Conservation (phyloP, 2,329 filamentous ascomycete genomes). For the Beauveria brongniartii region DNA sequence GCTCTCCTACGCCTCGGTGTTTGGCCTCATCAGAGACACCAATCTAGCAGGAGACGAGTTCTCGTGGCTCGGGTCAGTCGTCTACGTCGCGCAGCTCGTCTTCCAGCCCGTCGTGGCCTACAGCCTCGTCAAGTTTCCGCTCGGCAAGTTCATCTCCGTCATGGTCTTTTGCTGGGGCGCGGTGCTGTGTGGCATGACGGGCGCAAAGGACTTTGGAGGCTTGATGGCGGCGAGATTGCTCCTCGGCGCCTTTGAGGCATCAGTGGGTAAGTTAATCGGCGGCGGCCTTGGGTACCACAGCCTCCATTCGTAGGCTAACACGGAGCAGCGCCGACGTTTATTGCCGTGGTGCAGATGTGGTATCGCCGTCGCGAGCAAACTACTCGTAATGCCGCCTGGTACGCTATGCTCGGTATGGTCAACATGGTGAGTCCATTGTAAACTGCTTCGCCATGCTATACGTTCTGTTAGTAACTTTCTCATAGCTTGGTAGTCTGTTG, state of each 20-base stretch:
- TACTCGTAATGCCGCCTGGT: conserved; percentile 22
- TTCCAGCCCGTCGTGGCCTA: conserved; percentile 48
- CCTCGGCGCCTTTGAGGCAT: conserved; percentile 40
- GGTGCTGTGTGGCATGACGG: conserved; percentile 43
- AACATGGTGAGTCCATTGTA: conserved; percentile 19
- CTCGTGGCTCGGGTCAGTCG: conserved; percentile 49
- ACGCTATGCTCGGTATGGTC: conserved; percentile 24
- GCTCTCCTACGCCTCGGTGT: conserved; percentile 56
- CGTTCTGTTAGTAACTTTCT: background rate
- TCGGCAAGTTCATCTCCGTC: conserved; percentile 43
- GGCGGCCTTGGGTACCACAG: too few relatives aligned
- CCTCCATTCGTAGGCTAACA: background rate
- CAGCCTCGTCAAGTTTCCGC: conserved; percentile 45
- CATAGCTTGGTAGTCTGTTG: conserved; percentile 21
- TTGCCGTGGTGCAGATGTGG: conserved; percentile 29
- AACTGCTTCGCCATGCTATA: background rate
- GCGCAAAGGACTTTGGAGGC: conserved; percentile 38
- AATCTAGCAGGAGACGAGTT: conserved; percentile 45
- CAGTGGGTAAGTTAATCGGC: conserved; percentile 20
- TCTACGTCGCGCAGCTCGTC: conserved; percentile 26
- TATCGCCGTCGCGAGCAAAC: conserved; percentile 28
- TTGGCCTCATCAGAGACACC: conserved; percentile 48
- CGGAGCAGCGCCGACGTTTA: conserved; percentile 20
- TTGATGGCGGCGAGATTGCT: conserved; percentile 37
- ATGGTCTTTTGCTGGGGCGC: conserved; percentile 47